Conservation (phyloP, 257 asterid genomes). For the Fraxinus excelsior region DNA sequence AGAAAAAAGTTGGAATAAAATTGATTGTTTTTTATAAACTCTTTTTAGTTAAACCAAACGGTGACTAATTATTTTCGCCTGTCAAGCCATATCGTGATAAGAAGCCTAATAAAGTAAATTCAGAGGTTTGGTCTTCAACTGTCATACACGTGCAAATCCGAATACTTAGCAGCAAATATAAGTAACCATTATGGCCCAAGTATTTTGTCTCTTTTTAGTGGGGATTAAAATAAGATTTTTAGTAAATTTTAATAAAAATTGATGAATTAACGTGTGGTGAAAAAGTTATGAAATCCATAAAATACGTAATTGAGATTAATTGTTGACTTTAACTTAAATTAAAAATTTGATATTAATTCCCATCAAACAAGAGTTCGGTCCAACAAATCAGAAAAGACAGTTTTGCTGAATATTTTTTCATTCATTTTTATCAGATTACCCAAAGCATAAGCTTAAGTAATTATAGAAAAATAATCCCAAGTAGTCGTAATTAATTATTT, state of each 20-base stretch:
- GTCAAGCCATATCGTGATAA: too few species aligned
- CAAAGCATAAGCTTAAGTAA: slow-evolving; percentile 37
- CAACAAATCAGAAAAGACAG: slow-evolving; percentile 60
- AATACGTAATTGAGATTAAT: too few species aligned
- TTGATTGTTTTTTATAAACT: too few species aligned
- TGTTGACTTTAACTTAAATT: too few species aligned
- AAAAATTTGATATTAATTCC: too few species aligned
- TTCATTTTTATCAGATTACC: slow-evolving; percentile 36
- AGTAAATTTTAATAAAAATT: not conserved
- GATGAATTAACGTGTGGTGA: not conserved
- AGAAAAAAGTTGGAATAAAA: too few species aligned
- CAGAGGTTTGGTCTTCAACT: slow-evolving; percentile 38
- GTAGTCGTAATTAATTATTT: slow-evolving; percentile 25
- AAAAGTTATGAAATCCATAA: too few species aligned
- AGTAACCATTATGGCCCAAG: not conserved
- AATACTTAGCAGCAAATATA: not conserved
- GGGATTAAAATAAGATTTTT: too few species aligned
- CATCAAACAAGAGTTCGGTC: not conserved
- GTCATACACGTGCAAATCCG: slow-evolving; percentile 45
- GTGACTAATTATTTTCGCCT: too few species aligned
- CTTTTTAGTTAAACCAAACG: too few species aligned
- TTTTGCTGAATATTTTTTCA: slow-evolving; percentile 9
- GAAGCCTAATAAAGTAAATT: not conserved
- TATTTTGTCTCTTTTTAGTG: not conserved
- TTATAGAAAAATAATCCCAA: slow-evolving; percentile 10